Conservation (phyloP, 139 green algal species). For the Chlamydomonas incerta region DNA sequence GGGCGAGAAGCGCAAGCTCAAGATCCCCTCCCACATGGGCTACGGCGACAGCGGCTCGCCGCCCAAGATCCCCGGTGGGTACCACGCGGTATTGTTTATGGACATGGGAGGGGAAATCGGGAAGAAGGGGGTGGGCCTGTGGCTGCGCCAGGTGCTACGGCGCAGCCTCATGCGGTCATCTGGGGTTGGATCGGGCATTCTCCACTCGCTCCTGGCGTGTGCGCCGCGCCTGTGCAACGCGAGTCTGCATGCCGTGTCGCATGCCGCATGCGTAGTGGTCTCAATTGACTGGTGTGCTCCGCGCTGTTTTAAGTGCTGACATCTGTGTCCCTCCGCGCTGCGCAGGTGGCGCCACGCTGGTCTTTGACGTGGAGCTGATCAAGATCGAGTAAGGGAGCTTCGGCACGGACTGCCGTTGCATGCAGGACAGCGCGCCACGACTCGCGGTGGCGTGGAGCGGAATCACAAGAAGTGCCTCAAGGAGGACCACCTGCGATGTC, state of each 20-base stretch:
- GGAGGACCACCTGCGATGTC: too few relatives aligned
- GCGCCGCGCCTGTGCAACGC: too few relatives aligned
- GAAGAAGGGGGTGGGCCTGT: neutral
- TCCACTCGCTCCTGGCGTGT: too few relatives aligned
- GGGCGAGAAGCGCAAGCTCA: conserved; percentile 76
- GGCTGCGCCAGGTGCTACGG: neutral
- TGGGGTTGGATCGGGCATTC: too few relatives aligned
- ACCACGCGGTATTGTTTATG: neutral
- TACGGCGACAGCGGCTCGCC: conserved; percentile 70
- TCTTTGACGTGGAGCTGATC: conserved; percentile 54
- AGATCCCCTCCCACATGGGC: conserved; percentile 71
- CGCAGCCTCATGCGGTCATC: too few relatives aligned
- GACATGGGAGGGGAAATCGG: neutral
- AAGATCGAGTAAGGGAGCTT: conserved; percentile 7
- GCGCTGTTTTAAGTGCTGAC: neutral
- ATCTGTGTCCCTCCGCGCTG: neutral
- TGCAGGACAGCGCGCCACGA: too few relatives aligned
- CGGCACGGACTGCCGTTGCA: neutral
- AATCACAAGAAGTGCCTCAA: too few relatives aligned
- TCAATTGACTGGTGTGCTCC: neutral
- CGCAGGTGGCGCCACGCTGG: conserved; percentile 58
- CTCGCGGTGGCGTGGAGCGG: too few relatives aligned
- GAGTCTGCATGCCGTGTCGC: too few relatives aligned
- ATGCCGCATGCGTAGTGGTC: too few relatives aligned
- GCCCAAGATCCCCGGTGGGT: conserved; percentile 64